Percentiles rank a stretch among this genome's conserved stretches.
Conservation (phyloP, 768 basidiomycete genomes). For the Rhodotorula kratochvilovae region DNA sequence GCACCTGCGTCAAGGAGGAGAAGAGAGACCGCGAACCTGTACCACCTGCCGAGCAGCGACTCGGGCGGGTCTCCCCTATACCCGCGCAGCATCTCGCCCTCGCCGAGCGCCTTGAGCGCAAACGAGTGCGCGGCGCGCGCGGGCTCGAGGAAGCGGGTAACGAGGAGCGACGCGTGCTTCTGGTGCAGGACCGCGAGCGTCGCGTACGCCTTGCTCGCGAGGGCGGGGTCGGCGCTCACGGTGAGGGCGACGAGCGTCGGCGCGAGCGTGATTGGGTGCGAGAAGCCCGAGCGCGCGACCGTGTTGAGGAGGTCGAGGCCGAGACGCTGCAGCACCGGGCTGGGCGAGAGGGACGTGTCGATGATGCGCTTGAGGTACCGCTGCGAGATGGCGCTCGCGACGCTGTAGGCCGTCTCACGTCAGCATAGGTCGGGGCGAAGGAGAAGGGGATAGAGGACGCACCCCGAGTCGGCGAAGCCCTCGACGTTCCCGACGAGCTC, state of each 20-base stretch:
- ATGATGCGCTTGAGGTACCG: slow-evolving; percentile 80
- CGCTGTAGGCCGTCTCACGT: slow-evolving; percentile 53
- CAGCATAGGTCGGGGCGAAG: not conserved
- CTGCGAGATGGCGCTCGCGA: slow-evolving; percentile 90
- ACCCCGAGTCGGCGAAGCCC: slow-evolving; percentile 97
- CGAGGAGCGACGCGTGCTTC: slow-evolving; percentile 85
- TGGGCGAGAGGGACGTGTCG: slow-evolving; percentile 68
- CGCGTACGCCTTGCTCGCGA: slow-evolving; percentile 71
- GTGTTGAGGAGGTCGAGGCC: slow-evolving; percentile 89
- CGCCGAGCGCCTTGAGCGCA: not conserved
- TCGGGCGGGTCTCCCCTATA: slow-evolving; percentile 62
- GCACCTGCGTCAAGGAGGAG: no score
- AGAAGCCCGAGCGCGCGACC: slow-evolving; percentile 89
- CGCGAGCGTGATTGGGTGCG: slow-evolving; percentile 82
- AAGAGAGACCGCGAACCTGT: slow-evolving; percentile 45
- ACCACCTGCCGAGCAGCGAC: slow-evolving; percentile 85
- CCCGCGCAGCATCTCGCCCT: slow-evolving; percentile 52
- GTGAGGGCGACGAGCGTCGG: slow-evolving; percentile 51
- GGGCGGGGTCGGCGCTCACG: slow-evolving; percentile 54
- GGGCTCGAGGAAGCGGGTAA: slow-evolving; percentile 74
- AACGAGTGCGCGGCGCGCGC: slow-evolving; percentile 59
- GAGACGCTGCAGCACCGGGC: slow-evolving; percentile 46
- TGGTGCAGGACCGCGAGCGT: slow-evolving; percentile 75
- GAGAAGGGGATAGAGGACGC: slow-evolving; percentile 13
- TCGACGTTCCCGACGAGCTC: slow-evolving; percentile 92